Percentiles rank a stretch among this genome's conserved stretches.
These are phyloP conservation scores for Exserohilum rostratum DNA, from an alignment of 2,329 filamentous ascomycete genomes.

Conservation along the genomic window DNA sequence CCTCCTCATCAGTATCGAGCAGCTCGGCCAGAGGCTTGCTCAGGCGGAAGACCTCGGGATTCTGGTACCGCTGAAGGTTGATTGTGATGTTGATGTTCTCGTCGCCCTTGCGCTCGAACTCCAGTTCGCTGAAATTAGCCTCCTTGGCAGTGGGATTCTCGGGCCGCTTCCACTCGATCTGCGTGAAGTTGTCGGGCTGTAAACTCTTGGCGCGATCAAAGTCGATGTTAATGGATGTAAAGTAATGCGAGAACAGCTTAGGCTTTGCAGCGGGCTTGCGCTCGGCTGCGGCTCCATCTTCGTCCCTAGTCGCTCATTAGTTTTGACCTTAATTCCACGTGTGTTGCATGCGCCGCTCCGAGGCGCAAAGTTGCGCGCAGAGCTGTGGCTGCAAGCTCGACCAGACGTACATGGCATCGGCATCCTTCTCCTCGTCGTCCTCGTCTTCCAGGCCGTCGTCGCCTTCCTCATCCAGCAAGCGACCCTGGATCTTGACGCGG, in stretches of 20 bases:
- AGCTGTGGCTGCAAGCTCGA: background rate
- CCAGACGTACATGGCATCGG: constrained; percentile 56
- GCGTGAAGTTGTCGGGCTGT: constrained; percentile 65
- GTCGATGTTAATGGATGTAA: constrained; percentile 75
- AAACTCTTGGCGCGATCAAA: constrained; percentile 65
- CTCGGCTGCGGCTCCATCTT: constrained; percentile 57
- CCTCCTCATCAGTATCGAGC: constrained; percentile 84
- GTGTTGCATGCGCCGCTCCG: background rate
- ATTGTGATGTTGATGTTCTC: constrained; percentile 92
- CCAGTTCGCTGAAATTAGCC: constrained; percentile 85
- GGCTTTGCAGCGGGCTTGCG: constrained; percentile 51
- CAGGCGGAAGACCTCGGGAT: constrained; percentile 81
- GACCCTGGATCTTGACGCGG: constrained; percentile 89
- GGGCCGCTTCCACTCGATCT: constrained; percentile 88
- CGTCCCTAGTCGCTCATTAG: constrained; percentile 50
- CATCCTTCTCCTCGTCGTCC: constrained; percentile 49
- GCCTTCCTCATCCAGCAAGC: constrained; percentile 66
- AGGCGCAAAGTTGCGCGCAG: background rate
- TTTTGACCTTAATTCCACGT: background rate
- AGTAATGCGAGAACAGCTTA: constrained; percentile 74
- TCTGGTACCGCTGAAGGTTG: constrained; percentile 83
- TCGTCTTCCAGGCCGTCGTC: constrained; percentile 42
- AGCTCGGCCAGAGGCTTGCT: constrained; percentile 81
- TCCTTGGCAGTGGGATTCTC: constrained; percentile 66
- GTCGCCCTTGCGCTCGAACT: constrained; percentile 89